phyloP scores from a whole-genome alignment of 176 grass and related monocot species.

The Musa itinerans region DNA sequence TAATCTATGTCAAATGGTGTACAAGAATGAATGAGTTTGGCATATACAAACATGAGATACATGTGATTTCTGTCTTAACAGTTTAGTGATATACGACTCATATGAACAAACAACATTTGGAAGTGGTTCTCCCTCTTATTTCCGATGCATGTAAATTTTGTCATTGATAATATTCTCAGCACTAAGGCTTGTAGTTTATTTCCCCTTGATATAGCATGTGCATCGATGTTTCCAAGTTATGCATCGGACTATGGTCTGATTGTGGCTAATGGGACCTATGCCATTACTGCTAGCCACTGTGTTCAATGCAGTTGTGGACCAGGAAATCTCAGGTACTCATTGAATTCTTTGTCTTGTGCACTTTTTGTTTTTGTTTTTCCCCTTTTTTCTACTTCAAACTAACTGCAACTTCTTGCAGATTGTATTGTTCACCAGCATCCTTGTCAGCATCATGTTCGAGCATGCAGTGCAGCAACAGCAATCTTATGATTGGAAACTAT shows the following conservation, averaged over 20 bases:
- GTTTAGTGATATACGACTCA: too few species aligned
- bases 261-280: slow-evolving; percentile 5
- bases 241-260: slow-evolving; percentile 8
- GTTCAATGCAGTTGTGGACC: slow-evolving; percentile 14
- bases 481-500: slow-evolving; percentile 10
- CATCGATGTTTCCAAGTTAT: slow-evolving; percentile 6
- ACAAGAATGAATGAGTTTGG: too few species aligned
- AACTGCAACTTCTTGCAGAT: not conserved
- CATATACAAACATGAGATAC: too few species aligned
- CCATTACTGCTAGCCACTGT: slow-evolving; percentile 9
- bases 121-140: not conserved
- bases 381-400: not conserved
- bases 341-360: not conserved
- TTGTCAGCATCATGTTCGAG: slow-evolving; percentile 9
- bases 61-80: too few species aligned
- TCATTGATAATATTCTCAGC: too few species aligned
- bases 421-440: slow-evolving; percentile 6
- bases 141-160: not conserved
- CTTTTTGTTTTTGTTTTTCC: not conserved
- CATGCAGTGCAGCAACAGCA: slow-evolving; percentile 16
- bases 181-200: not conserved
- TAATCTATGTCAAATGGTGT: too few species aligned
- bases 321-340: slow-evolving; percentile 11
- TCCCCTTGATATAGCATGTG: not conserved
- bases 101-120: not conserved